These are phyloP conservation scores for Vitis hybrid DNA, from an alignment of 177 flowering plant genomes.

Conservation along the genomic window DNA sequence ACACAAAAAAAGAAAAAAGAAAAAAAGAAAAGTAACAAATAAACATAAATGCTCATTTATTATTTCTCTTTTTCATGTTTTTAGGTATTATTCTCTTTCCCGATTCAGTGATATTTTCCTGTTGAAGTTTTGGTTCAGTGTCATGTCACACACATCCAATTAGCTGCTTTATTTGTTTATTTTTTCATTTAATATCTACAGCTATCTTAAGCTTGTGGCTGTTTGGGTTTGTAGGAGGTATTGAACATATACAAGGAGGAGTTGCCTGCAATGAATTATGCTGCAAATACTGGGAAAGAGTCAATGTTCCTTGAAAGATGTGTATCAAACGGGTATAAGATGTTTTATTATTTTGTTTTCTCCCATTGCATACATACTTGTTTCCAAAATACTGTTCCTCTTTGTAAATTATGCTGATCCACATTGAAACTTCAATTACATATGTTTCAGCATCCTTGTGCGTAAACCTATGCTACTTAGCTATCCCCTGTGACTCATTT, in stretches of 20 bases:
- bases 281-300: constrained; percentile 89
- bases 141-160: not conserved
- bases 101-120: too few relatives aligned
- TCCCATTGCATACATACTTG: not conserved
- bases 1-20: too few relatives aligned
- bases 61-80: too few relatives aligned
- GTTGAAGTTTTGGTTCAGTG: too few relatives aligned
- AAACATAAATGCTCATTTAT: too few relatives aligned
- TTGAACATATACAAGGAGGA: constrained; percentile 58
- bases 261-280: constrained; percentile 83
- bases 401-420: too few relatives aligned
- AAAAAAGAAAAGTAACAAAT: too few relatives aligned
- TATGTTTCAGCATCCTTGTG: not conserved
- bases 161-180: not conserved
- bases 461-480: too few relatives aligned
- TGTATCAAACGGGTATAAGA: constrained; percentile 68
- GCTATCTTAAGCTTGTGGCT: not conserved
- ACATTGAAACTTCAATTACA: not conserved
- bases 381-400: not conserved
- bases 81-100: too few relatives aligned
- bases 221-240: constrained; percentile 52
- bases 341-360: not conserved
- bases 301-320: constrained; percentile 84
- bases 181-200: not conserved
- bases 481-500: too few relatives aligned